Base-by-base conservation (phyloP, 1,284 basidiomycete species). In the Trichosporon coremiiforme region DNA sequence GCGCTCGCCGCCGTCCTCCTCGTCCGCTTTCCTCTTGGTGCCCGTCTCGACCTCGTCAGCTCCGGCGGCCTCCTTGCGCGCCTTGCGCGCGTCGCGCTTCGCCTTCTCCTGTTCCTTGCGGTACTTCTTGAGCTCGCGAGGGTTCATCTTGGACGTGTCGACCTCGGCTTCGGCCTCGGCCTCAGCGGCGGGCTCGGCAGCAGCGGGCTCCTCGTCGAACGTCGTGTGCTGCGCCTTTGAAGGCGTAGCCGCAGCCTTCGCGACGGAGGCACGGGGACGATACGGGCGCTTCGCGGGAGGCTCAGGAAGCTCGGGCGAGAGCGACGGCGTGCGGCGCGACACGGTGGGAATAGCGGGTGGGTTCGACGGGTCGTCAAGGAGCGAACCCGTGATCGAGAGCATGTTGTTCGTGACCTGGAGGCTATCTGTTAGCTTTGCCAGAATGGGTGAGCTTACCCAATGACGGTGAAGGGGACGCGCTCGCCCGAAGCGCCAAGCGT, bases 331-430 rank as follows among this genome's bases (percentile, higher is more conserved):
- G 60, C 57, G 57, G 29, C 57, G 57, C 20, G 29, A 25, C 7
- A 60, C 57, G 15, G 57, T 9, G 31, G 75, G 79, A 20, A 74
- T 67, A 41, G 91, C 89, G 38, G 86, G 85, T 0, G 89, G 87
- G 22, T 90, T 91, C 81, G 95, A 93, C 0, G 95, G 95, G 76
- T 95, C 90, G 0, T 85, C 78, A 70, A 97, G 90, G 72, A 99
- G 87, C 0, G 96, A 98, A 10, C 95, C 96, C 33, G 93, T 88
- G 15, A 98, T 85, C 0, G 94, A 96, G 15, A 99, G 86, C 92
- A 98, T 97, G 76, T 96, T 90, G 78, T 98, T 97, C 53, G 94
- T 93, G 64, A 98, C 89, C 8, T 92, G 96, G 71, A 98, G 82
- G 35, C 95, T 97, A 80, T 29, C 22, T 6, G 71, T 64, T 57